These are phyloP conservation scores for Cryptococcus wingfieldii DNA, from an alignment of 1,284 basidiomycete genomes.

Conservation along the genomic window DNA sequence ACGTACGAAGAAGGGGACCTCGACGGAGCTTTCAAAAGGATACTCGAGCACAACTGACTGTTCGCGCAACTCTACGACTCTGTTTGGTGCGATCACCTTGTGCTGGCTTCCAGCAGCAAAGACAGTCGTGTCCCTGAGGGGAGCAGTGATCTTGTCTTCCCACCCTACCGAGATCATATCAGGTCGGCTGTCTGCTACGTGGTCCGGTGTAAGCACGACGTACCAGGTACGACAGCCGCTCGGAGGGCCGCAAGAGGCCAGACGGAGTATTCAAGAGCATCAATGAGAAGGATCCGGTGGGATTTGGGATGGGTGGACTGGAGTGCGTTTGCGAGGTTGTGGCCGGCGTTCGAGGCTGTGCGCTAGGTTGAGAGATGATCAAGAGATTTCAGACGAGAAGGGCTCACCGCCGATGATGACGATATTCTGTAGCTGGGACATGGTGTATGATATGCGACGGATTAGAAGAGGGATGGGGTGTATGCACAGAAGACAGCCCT, in stretches of 20 bases:
- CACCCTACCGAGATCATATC: conserved; percentile 24
- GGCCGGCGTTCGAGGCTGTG: too few relatives aligned
- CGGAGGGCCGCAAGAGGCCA: conserved; percentile 46
- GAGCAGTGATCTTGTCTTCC: conserved; percentile 43
- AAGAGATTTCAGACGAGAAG: too few relatives aligned
- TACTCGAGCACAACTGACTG: conserved; percentile 40
- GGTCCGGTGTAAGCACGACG: too few relatives aligned
- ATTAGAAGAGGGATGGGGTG: too few relatives aligned
- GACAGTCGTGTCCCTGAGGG: conserved; percentile 34
- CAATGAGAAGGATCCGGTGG: conserved; percentile 50
- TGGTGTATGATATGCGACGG: too few relatives aligned
- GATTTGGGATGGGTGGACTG: conserved; percentile 34
- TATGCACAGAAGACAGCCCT: too few relatives aligned
- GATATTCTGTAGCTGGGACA: conserved; percentile 22
- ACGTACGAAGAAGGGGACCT: conserved; percentile 47
- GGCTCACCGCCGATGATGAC: conserved; percentile 36
- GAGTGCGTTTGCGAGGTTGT: conserved; percentile 37
- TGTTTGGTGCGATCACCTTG: conserved; percentile 36
- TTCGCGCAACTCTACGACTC: conserved; percentile 40
- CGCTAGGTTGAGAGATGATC: too few relatives aligned
- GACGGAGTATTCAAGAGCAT: conserved; percentile 42
- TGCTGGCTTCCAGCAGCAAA: conserved; percentile 38
- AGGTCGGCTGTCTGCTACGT: too few relatives aligned
- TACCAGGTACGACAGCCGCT: conserved; percentile 48
- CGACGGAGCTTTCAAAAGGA: conserved; percentile 41